phyloP scores from a whole-genome alignment of 108 stramenopile species.

The Fragilariopsis cylindrus region DNA sequence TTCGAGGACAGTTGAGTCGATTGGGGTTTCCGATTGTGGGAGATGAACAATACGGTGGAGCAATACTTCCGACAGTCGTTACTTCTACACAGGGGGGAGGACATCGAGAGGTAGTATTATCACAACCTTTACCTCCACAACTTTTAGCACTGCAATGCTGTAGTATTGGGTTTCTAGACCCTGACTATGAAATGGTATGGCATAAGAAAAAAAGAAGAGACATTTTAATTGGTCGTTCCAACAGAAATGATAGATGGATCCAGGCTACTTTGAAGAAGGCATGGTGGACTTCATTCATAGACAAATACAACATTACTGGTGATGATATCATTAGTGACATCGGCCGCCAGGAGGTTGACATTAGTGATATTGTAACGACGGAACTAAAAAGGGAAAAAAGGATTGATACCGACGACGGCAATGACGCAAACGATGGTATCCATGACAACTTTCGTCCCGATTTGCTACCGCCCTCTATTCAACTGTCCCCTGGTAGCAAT shows the following conservation, averaged over 20 bases:
- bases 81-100: conserved; percentile 15
- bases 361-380: neutral
- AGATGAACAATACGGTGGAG: conserved; percentile 84
- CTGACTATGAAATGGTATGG: conserved; percentile 32
- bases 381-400: neutral
- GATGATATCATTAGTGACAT: neutral
- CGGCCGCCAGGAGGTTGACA: neutral
- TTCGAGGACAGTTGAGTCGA: conserved; percentile 80
- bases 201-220: conserved; percentile 18
- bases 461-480: conserved; percentile 50
- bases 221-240: conserved; percentile 9
- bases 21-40: conserved; percentile 82
- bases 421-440: neutral
- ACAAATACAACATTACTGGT: conserved; percentile 22
- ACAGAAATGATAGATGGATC: conserved; percentile 50
- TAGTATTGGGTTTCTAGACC: conserved; percentile 53
- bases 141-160: conserved; percentile 77
- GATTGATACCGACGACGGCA: neutral
- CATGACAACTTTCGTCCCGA: conserved; percentile 3
- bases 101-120: no score
- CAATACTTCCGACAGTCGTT: conserved; percentile 21
- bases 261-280: conserved; percentile 49
- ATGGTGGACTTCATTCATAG: conserved; percentile 69
- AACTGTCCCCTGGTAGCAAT: conserved; percentile 57
- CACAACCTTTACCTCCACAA: conserved; percentile 21